Evolutionary conservation across 495 filamentous ascomycete species (phyloP), one percentile per base, ranked within the genome.

Genomic region (Hypoxylon rickii): DNA sequence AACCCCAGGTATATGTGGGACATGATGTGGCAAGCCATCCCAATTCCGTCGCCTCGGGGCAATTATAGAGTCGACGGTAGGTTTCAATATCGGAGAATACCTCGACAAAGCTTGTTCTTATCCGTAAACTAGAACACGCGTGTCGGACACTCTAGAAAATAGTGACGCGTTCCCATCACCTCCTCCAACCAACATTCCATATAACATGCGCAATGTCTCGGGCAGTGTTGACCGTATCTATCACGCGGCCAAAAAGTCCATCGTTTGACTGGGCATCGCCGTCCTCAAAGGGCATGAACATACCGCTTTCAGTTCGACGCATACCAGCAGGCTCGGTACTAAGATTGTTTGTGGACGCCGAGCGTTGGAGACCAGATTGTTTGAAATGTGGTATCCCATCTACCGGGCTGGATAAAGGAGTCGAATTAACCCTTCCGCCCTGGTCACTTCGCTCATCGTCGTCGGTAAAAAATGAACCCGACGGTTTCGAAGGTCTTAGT

Each of bases 141-240:
- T n/a, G n/a, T n/a, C n/a, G n/a, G n/a, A n/a, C n/a, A n/a, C n/a
- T n/a, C n/a, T n/a, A n/a, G n/a, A n/a, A n/a, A n/a, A n/a, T n/a
- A n/a, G n/a, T n/a, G n/a, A n/a, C n/a, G n/a, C n/a, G n/a, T n/a
- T 19, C 3, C 7, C 24, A 15, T 87, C 65, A 92, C 58, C 83
- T 79, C 60, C 89, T 83, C 94, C 93, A 97, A 29, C 93, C 93
- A 47, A 97, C 94, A 68, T 98, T 98, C 92, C 91, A 96, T 58
- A 97, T 90, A 31, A 97, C 92, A 76, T 96, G 90, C 31, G 88
- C 91, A 61, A 98, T 98, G 63, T 98, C 94, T 59, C 86, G 86
- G 36, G 93, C 92, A 6, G 93, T 97, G 75, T 98, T 97, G 64
- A 98, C 89, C 34, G 92, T 94, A 69, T 97, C 90, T 65, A 94